Evolutionary conservation across 208 protist species (phyloP).

Genomic region (Leishmania aethiopica): DNA sequence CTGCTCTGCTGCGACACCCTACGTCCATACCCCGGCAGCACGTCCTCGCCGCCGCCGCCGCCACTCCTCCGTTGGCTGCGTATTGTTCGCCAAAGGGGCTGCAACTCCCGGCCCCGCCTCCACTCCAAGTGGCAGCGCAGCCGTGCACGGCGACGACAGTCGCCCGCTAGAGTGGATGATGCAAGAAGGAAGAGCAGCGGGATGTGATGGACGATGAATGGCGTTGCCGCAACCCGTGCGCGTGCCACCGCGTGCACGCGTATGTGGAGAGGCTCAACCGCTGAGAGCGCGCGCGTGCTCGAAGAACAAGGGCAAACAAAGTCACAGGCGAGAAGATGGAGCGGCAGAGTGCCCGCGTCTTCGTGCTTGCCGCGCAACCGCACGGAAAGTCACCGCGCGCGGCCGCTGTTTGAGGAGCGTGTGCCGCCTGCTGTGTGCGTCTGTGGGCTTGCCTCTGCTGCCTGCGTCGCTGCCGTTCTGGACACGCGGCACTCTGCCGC

Average conservation of each 20-base stretch:
- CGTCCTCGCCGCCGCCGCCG: too few species aligned
- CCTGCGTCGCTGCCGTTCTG: not conserved
- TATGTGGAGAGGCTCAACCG: too few species aligned
- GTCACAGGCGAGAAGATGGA: too few species aligned
- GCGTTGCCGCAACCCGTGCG: too few species aligned
- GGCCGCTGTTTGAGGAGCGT: too few species aligned
- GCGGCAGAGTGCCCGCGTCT: not conserved
- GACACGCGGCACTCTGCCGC: not conserved
- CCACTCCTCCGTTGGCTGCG: not conserved
- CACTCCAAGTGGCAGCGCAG: not conserved
- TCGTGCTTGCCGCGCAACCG: not conserved
- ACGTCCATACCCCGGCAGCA: not conserved
- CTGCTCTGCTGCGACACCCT: not conserved
- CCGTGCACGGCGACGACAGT: not conserved
- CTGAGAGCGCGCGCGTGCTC: too few species aligned
- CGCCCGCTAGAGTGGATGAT: not conserved
- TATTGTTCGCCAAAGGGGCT: not conserved
- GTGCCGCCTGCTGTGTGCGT: too few species aligned
- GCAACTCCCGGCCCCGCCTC: not conserved
- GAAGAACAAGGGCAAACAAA: too few species aligned
- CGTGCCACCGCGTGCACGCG: too few species aligned
- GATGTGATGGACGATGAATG: not conserved
- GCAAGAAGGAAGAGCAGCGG: not conserved
- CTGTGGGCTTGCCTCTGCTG: not conserved
- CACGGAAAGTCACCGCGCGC: too few species aligned